These are phyloP conservation scores for Peniophora sp. DNA, from an alignment of 1,284 basidiomycete species.

Conservation along the genomic window DNA sequence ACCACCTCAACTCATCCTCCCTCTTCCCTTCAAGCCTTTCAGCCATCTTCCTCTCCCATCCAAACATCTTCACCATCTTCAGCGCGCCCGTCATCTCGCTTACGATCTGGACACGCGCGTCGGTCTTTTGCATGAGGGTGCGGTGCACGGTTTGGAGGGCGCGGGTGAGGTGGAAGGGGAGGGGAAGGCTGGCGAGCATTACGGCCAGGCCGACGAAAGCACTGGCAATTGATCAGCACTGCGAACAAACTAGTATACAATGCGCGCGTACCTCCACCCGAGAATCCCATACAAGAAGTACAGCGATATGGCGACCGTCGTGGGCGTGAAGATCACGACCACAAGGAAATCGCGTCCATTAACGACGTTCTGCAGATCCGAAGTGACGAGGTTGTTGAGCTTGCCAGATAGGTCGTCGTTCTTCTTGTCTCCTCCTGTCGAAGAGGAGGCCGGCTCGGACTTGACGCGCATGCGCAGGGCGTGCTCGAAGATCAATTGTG, in stretches of 20 bases:
- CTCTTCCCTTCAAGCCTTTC: conserved; percentile 36
- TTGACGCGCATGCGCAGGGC: conserved; percentile 47
- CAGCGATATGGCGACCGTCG: conserved; percentile 2
- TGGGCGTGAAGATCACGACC: conserved; percentile 3
- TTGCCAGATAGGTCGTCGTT: conserved; percentile 33
- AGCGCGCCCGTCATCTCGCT: conserved; percentile 38
- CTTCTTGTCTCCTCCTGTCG: no score
- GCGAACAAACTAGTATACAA: neutral
- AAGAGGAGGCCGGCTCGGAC: no score
- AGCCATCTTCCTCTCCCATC: conserved; percentile 42
- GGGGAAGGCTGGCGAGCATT: conserved; percentile 46
- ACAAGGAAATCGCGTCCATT: conserved; percentile 26
- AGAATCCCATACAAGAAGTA: neutral
- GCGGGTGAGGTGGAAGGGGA: conserved; percentile 32
- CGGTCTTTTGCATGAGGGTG: conserved; percentile 25
- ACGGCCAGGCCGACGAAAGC: conserved; percentile 43
- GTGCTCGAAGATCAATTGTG: conserved; percentile 51
- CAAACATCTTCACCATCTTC: conserved; percentile 57
- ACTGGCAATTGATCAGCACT: conserved; percentile 12
- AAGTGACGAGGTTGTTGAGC: conserved; percentile 37
- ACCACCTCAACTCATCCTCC: conserved; percentile 45
- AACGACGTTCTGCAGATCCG: conserved; percentile 25
- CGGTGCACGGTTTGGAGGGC: conserved; percentile 16
- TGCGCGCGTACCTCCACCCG: neutral
- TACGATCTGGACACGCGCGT: conserved; percentile 39